These are phyloP conservation scores for Limnanthes douglasii DNA, from an alignment of 345 rosid species.

Conservation along the genomic window DNA sequence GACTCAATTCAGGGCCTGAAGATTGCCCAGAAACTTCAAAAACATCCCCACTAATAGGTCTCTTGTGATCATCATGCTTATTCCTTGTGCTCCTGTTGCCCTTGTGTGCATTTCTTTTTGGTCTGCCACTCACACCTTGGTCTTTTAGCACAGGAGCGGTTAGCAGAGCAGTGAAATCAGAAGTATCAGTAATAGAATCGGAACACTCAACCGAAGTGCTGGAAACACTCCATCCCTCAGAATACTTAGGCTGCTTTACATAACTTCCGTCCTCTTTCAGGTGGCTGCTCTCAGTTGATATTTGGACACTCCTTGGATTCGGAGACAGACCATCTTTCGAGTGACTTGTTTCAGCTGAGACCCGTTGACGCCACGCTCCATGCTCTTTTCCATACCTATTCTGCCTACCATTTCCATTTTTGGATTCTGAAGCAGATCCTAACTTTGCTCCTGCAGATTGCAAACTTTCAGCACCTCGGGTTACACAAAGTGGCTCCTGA, in stretches of 20 bases:
- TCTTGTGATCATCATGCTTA: slow-evolving; percentile 41
- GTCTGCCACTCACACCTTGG: slow-evolving; percentile 30
- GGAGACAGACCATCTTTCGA: slow-evolving; percentile 19
- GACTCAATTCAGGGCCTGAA: slow-evolving; percentile 26
- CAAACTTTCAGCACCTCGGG: slow-evolving; percentile 16
- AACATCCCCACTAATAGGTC: slow-evolving; percentile 20
- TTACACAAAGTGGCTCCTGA: slow-evolving; percentile 19
- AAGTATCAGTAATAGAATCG: slow-evolving; percentile 18
- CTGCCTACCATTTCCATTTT: slow-evolving; percentile 42
- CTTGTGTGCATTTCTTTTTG: slow-evolving; percentile 34
- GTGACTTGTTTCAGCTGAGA: slow-evolving; percentile 26
- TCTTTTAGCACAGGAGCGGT: slow-evolving; percentile 27
- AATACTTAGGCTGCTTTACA: slow-evolving; percentile 28
- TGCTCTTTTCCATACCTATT: slow-evolving; percentile 43
- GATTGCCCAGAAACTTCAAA: slow-evolving; percentile 24
- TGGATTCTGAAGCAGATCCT: slow-evolving; percentile 21
- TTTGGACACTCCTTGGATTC: slow-evolving; percentile 20
- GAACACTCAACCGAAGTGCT: slow-evolving; percentile 31
- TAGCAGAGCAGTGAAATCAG: slow-evolving; percentile 14
- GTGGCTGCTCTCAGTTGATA: slow-evolving; percentile 24
- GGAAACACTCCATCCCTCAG: slow-evolving; percentile 40
- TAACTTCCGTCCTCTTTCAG: slow-evolving; percentile 15
- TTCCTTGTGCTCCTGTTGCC: slow-evolving; percentile 32
- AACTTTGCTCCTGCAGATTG: slow-evolving; percentile 25
- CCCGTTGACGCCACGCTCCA: slow-evolving; percentile 62